Conservation (phyloP, 202 grass and related monocot genomes). For the Panicum virgatum region DNA sequence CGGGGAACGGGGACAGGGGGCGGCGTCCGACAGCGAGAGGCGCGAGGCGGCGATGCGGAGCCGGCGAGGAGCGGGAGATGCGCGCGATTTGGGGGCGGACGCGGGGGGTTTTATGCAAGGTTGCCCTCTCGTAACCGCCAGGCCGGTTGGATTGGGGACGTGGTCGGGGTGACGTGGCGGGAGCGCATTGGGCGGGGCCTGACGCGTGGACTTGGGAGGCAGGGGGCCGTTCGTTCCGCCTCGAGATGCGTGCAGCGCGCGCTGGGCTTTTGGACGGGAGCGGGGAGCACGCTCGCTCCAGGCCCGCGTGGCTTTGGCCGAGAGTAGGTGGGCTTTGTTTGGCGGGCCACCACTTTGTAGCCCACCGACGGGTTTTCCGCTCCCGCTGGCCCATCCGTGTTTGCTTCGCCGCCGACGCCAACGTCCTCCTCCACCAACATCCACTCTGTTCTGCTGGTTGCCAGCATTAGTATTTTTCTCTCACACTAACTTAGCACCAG, state of each 20-base stretch:
- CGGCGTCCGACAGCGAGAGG: not conserved
- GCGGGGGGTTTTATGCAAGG: not conserved
- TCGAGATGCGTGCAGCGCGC: not conserved
- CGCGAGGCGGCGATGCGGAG: not conserved
- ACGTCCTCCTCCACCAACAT: too few species aligned
- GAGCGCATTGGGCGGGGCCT: not conserved
- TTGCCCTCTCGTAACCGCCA: not conserved
- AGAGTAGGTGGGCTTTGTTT: too few species aligned
- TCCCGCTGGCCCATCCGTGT: too few species aligned
- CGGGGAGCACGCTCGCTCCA: too few species aligned
- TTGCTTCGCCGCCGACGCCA: too few species aligned
- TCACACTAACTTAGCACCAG: too few species aligned
- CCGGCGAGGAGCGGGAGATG: not conserved
- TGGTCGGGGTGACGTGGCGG: slow-evolving; percentile 7
- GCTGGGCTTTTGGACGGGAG: too few species aligned
- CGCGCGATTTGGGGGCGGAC: not conserved
- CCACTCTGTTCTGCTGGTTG: too few species aligned
- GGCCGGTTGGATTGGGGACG: not conserved
- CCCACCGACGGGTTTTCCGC: too few species aligned
- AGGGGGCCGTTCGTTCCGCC: not conserved
- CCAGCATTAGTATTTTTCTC: too few species aligned
- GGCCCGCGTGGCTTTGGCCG: too few species aligned
- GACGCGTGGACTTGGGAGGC: not conserved
- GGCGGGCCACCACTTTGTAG: too few species aligned
- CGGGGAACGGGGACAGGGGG: not conserved